phyloP scores from a whole-genome alignment of 2,329 filamentous ascomycete species.

The Orbilia brochopaga region DNA sequence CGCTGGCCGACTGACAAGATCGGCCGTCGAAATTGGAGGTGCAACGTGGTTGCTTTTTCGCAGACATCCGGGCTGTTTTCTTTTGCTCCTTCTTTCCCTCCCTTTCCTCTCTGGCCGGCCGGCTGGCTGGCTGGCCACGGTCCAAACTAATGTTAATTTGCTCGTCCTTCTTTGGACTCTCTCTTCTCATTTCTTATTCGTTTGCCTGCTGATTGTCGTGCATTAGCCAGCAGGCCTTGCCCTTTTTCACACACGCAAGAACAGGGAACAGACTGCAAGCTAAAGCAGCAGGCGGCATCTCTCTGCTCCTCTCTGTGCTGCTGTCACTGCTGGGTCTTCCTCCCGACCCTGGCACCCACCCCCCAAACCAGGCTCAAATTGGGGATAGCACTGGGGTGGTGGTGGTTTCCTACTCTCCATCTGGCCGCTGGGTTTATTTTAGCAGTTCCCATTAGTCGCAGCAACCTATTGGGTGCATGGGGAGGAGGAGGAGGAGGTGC shows the following conservation, averaged over 20 bases:
- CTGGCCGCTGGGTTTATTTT: conserved; percentile 5
- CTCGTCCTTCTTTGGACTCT: conserved; percentile 34
- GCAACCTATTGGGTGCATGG: too few species aligned
- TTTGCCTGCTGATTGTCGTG: conserved; percentile 52
- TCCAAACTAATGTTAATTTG: conserved; percentile 39
- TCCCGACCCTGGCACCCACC: conserved; percentile 8
- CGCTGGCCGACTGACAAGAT: conserved; percentile 16
- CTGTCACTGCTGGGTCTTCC: conserved; percentile 25
- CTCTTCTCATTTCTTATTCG: conserved; percentile 50
- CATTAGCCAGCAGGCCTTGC: conserved; percentile 51
- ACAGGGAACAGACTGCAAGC: conserved; percentile 48
- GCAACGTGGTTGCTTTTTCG: conserved; percentile 47
- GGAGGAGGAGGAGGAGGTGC: too few species aligned
- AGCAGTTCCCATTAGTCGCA: neutral
- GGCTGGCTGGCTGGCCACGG: conserved; percentile 17
- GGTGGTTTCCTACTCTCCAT: neutral
- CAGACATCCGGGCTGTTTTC: conserved; percentile 5
- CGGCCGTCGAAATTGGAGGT: conserved; percentile 36
- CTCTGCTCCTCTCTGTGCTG: conserved; percentile 1
- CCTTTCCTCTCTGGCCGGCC: conserved; percentile 16
- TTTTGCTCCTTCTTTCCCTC: too few species aligned
- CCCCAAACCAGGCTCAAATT: conserved; percentile 4
- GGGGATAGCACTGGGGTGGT: neutral
- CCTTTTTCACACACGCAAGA: conserved; percentile 52
- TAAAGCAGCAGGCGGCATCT: conserved; percentile 34